phyloP scores from a whole-genome alignment of 768 basidiomycete species.

The Polyporus arcularius region DNA sequence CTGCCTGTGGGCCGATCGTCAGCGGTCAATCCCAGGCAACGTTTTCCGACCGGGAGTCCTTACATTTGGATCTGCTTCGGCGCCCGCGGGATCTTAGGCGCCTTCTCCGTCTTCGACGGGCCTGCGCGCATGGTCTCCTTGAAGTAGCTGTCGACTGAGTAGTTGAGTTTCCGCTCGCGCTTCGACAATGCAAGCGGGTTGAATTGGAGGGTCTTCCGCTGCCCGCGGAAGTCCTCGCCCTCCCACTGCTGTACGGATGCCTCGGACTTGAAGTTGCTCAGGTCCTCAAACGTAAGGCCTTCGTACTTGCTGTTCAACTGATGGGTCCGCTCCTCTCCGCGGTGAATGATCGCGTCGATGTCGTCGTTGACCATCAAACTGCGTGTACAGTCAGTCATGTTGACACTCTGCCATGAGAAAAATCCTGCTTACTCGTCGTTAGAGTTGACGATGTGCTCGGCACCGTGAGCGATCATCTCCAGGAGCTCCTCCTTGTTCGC shows the following conservation, averaged over 20 bases:
- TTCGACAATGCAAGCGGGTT: conserved; percentile 88
- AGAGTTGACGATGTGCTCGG: conserved; percentile 92
- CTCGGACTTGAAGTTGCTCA: conserved; percentile 97
- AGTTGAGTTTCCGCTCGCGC: conserved; percentile 91
- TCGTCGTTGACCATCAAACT: conserved; percentile 83
- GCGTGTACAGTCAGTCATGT: not conserved
- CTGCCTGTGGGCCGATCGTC: conserved; percentile 50
- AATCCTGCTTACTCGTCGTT: conserved; percentile 66
- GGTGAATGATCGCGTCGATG: conserved; percentile 90
- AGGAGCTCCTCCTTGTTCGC: conserved; percentile 94
- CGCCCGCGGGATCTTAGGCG: conserved; percentile 78
- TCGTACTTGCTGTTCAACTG: conserved; percentile 93
- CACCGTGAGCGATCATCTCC: conserved; percentile 98
- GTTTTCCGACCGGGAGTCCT: conserved; percentile 27
- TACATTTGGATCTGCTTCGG: conserved; percentile 88
- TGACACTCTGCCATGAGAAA: not conserved
- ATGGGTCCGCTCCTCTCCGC: conserved; percentile 87
- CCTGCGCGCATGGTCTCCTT: conserved; percentile 86
- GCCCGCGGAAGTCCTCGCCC: conserved; percentile 82
- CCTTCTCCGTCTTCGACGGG: conserved; percentile 78
- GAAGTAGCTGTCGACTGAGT: conserved; percentile 95
- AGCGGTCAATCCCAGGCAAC: not conserved
- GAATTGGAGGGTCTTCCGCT: conserved; percentile 71
- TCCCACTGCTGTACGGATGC: conserved; percentile 93
- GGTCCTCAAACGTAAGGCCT: conserved; percentile 87